These are phyloP conservation scores for Pythium utonaiense DNA, from an alignment of 352 stramenopile genomes.

Conservation along the genomic window DNA sequence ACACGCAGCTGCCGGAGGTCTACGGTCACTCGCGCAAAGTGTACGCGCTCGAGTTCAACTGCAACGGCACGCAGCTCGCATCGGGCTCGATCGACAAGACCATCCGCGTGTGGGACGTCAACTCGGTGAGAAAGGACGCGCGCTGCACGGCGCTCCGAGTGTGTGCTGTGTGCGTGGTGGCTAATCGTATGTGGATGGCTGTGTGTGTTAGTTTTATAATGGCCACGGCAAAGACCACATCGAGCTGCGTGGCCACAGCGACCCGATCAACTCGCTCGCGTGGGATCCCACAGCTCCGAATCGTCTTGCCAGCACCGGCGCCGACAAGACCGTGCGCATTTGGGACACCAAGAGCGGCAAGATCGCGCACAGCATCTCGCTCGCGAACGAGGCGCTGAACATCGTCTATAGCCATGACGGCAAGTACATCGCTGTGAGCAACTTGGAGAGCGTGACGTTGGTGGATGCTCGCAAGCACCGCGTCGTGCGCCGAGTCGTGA, in stretches of 20 bases:
- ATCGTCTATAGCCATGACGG: conserved; percentile 77
- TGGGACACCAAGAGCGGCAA: conserved; percentile 81
- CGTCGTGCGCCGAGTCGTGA: conserved; percentile 72
- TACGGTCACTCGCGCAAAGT: conserved; percentile 77
- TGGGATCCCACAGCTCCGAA: conserved; percentile 70
- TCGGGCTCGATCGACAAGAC: conserved; percentile 78
- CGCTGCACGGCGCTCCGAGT: no score
- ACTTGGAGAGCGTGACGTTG: conserved; percentile 69
- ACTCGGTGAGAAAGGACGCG: conserved; percentile 32
- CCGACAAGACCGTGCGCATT: conserved; percentile 82
- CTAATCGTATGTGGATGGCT: not conserved
- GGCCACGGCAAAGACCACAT: conserved; percentile 39
- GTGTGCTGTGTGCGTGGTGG: not conserved
- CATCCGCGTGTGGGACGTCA: conserved; percentile 73
- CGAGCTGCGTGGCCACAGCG: conserved; percentile 68
- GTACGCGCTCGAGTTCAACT: conserved; percentile 82
- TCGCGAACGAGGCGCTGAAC: conserved; percentile 71
- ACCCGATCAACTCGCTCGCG: conserved; percentile 63
- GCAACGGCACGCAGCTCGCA: conserved; percentile 60
- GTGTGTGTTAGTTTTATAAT: conserved; percentile 12
- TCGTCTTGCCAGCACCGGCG: conserved; percentile 60
- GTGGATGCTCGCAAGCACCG: conserved; percentile 83
- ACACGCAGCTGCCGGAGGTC: conserved; percentile 67
- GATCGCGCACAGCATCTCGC: conserved; percentile 71
- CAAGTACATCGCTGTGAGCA: conserved; percentile 80